Evolutionary conservation across 306 rosid species (phyloP), one percentile per base, ranked within the genome.

Genomic region (Cicer chorassanicum): DNA sequence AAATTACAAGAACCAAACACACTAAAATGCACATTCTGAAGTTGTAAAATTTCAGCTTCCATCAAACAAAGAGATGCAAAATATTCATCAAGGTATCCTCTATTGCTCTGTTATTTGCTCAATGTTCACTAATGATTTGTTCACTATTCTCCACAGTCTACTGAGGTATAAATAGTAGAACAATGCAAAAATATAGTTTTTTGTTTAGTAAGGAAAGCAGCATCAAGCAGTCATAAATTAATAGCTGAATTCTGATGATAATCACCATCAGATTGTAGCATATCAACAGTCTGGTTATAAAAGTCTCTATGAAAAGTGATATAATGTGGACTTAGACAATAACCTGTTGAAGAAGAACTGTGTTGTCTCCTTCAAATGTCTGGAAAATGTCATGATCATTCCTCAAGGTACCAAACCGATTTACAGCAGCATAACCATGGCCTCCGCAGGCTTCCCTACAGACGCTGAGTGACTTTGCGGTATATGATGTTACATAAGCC

Each of bases 391-490:
- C 98, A 78, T 94, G 98, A 84, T 94, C 98, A 77, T 94, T 94
- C 87, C 98, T 87, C 80, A 94, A 82, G 77, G 18, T 77, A 51
- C 98, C 98, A 79, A 94, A 91, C 74, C 96, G 88, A 69, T 92
- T 94, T 12, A 90, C 96, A 14, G 96, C 96, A 78, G 98, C 98
- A 75, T 94, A 94, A 56, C 98, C 98, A 87, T 94, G 98, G 74
- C 98, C 98, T 75, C 98, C 98, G 82, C 98, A 94, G 61, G 97
- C 90, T 82, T 94, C 98, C 89, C 98, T 88, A 79, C 98, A 94
- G 86, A 76, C 77, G 82, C 89, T 94, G 87, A 94, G 84, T 51
- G 98, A 88, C 86, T 88, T 94, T 16, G 98, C 97, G 0, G 98
- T 91, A 75, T 91, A 94, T 3, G 91, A 57, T 1, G 98, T 94